A percentile compares a stretch with the other conserved stretches of the same genome.
Conservation (phyloP, 2,329 filamentous ascomycete species). For the Ophiocordyceps camponoti-floridani region DNA sequence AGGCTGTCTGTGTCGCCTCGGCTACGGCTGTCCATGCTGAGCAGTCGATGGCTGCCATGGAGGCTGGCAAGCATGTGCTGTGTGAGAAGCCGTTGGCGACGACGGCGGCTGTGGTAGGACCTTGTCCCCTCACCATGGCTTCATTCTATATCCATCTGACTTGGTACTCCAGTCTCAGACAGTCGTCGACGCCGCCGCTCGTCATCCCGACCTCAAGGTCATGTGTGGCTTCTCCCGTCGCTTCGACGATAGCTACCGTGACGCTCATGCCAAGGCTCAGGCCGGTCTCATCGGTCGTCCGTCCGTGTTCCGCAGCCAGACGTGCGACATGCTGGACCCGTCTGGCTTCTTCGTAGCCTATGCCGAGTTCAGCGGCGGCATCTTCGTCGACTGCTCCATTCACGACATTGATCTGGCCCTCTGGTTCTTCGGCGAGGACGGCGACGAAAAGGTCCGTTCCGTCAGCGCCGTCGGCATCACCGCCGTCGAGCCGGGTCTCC, state of each 20-base stretch:
- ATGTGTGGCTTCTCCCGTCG: slow-evolving; percentile 18
- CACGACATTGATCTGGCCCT: slow-evolving; percentile 36
- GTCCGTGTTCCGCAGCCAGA: slow-evolving; percentile 44
- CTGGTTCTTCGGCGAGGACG: slow-evolving; percentile 13
- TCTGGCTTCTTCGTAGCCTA: slow-evolving; percentile 51
- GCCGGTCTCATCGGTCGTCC: slow-evolving; percentile 39
- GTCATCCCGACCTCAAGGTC: slow-evolving; percentile 42
- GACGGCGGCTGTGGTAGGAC: slow-evolving; percentile 32
- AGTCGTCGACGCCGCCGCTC: slow-evolving; percentile 34
- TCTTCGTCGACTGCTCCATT: slow-evolving; percentile 53
- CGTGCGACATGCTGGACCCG: slow-evolving; percentile 47
- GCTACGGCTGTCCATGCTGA: slow-evolving; percentile 36
- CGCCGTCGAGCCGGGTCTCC: slow-evolving; percentile 10
- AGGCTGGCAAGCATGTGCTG: slow-evolving; percentile 33
- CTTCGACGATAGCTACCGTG: slow-evolving; percentile 47
- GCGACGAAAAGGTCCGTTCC: slow-evolving; percentile 7
- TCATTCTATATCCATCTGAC: background rate
- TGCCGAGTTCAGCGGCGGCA: slow-evolving; percentile 45
- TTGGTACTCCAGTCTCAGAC: slow-evolving; percentile 26
- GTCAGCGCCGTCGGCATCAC: slow-evolving; percentile 12
- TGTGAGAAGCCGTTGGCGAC: slow-evolving; percentile 44
- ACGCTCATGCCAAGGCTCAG: slow-evolving; percentile 33
- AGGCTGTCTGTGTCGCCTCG: slow-evolving; percentile 22
- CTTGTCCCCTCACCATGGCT: background rate
- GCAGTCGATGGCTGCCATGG: slow-evolving; percentile 36